Base-by-base conservation (phyloP, 768 basidiomycete species). In the Mycena rosella region DNA sequence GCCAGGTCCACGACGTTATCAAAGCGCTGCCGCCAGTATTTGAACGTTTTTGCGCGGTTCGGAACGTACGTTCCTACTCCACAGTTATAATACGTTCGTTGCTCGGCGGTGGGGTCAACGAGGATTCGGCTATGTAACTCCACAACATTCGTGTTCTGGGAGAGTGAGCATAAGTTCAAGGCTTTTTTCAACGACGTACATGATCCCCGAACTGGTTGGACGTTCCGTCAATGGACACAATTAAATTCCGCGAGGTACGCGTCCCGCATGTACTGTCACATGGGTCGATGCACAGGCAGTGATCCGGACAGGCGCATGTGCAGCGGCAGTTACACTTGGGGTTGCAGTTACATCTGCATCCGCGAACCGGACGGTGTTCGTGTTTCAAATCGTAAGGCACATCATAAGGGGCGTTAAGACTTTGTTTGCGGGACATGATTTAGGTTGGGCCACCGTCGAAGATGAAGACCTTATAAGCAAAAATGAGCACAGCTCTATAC, bases 81-180 rank as follows among this genome's bases (percentile, higher is more conserved):
- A 47, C 79, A 79, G 53, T 78, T 74, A 63, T 80, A 80, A 70
- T 74, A 80, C 15, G 76, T 78, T n/a, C 72, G 52, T 49, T 80
- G 78, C 14, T 60, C 54, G 4, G 38, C 53, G 8, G 47, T 20
- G 9, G 55, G 34, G n/a, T 68, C 65, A 24, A 75, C 76, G 17
- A 67, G 20, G 13, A 79, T 32, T 18, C 65, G 71, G 22, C 65
- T 71, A 58, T 79, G 78, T 0, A 79, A 63, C 52, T 78, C 78
- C 34, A 79, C 70, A 18, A 80, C 76, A 57, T 78, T 77, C 7
- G 78, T 78, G 59, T 77, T 79, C 84, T 84, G 34, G 4, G 3
- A 30, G 26, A 9, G 24, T 49, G n/a, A 15, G 34, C 13, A 7
- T 20, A 24, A 34, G 14, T 45, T 5, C 20, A 44, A 27, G 17